A percentile compares a stretch with the other conserved stretches of the same genome.
Conservation (phyloP, 129 eudicot species). For the Rutidosis leptorrhynchoides region DNA sequence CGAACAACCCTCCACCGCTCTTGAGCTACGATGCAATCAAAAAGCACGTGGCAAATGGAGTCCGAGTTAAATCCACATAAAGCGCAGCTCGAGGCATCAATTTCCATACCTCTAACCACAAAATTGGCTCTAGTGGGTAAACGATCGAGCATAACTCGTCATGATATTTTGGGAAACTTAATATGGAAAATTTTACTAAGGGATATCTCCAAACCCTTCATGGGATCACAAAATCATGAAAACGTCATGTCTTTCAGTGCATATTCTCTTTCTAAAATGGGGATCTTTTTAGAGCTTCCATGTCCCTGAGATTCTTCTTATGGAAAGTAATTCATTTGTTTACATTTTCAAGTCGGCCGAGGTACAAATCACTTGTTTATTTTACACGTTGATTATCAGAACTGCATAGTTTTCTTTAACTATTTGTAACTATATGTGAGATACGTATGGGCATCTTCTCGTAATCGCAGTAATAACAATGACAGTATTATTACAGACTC, state of each 20-base stretch:
- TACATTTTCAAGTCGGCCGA: slow-evolving; percentile 43
- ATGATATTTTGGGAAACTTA: slow-evolving; percentile 44
- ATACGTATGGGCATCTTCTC: slow-evolving; percentile 46
- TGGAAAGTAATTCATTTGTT: slow-evolving; percentile 43
- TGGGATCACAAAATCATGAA: slow-evolving; percentile 29
- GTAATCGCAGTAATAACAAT: slow-evolving; percentile 50
- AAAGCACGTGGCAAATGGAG: no score
- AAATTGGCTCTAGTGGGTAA: no score
- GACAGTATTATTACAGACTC: slow-evolving; percentile 65
- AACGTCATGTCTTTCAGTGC: slow-evolving; percentile 34
- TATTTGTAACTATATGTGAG: no score
- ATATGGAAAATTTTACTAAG: slow-evolving; percentile 32
- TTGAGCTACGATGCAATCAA: no score
- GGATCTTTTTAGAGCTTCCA: slow-evolving; percentile 49
- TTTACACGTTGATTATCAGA: no score
- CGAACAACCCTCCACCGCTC: no score
- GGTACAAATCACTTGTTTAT: slow-evolving; percentile 22
- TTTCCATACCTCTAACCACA: no score
- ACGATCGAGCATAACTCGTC: no score
- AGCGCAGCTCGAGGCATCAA: no score
- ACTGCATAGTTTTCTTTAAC: no score
- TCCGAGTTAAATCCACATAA: no score
- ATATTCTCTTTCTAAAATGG: slow-evolving; percentile 46
- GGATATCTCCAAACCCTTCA: slow-evolving; percentile 33
- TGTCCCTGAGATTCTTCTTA: slow-evolving; percentile 44